phyloP scores from a whole-genome alignment of 1,284 basidiomycete species.

The Phellopilus nigrolimitatus region DNA sequence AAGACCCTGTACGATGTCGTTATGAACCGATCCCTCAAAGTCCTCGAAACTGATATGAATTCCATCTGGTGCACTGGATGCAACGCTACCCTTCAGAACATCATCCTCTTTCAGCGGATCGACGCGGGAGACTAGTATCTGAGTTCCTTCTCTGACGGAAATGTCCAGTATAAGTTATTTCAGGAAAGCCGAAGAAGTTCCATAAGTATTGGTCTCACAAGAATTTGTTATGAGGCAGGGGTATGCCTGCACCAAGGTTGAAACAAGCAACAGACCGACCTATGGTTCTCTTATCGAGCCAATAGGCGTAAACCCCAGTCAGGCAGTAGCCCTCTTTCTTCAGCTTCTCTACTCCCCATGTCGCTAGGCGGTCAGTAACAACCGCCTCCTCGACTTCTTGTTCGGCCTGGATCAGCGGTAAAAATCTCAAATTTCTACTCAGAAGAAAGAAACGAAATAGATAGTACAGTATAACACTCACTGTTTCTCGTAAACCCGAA shows the following conservation, averaged over 20 bases:
- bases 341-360: constrained; percentile 58
- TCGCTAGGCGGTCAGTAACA: constrained; percentile 55
- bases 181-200: constrained; percentile 2
- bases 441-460: not conserved
- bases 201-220: constrained; percentile 39
- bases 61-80: constrained; percentile 42
- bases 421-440: constrained; percentile 43
- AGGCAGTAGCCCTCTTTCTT: constrained; percentile 66
- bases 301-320: constrained; percentile 57
- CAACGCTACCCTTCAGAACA: constrained; percentile 46
- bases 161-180: constrained; percentile 14
- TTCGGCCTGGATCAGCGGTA: constrained; percentile 58
- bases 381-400: constrained; percentile 57
- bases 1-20: constrained; percentile 33
- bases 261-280: constrained; percentile 63
- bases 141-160: constrained; percentile 51
- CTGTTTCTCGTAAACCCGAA: constrained; percentile 31
- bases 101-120: constrained; percentile 51
- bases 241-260: constrained; percentile 48
- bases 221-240: constrained; percentile 57
- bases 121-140: constrained; percentile 57
- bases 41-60: constrained; percentile 55
- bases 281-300: constrained; percentile 54
- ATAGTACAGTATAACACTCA: constrained; percentile 25
- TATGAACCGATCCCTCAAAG: too few species aligned